phyloP scores from a whole-genome alignment of 2,329 filamentous ascomycete species.

The Didymosphaeria variabile region DNA sequence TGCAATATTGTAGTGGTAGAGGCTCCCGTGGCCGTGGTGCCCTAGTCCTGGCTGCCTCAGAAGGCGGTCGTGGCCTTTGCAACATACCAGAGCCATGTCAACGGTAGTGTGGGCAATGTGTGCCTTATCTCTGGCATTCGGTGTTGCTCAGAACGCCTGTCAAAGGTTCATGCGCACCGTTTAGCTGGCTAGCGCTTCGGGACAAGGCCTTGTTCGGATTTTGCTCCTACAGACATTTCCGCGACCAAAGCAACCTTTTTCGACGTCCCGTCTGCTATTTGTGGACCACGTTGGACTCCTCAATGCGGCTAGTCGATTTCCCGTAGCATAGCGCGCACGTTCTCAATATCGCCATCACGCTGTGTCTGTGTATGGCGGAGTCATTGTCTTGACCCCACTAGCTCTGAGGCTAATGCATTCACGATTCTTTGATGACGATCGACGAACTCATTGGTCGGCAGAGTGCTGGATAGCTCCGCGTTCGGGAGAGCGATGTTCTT shows the following conservation, averaged over 20 bases:
- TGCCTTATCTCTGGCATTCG: slow-evolving; percentile 27
- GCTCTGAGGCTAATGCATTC: slow-evolving; percentile 22
- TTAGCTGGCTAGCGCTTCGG: slow-evolving; percentile 18
- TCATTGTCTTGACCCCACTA: slow-evolving; percentile 11
- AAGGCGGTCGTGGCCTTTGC: slow-evolving; percentile 15
- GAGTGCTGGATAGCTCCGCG: slow-evolving; percentile 4
- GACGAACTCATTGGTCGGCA: background rate
- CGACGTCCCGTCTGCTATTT: background rate
- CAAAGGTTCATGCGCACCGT: slow-evolving; percentile 5
- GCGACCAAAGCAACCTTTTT: background rate
- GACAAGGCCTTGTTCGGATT: slow-evolving; percentile 16
- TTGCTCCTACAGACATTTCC: background rate
- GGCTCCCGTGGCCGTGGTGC: slow-evolving; percentile 13
- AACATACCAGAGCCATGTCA: slow-evolving; percentile 46
- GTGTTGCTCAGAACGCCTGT: slow-evolving; percentile 24
- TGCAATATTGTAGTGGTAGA: background rate
- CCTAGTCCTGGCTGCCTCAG: slow-evolving; percentile 6
- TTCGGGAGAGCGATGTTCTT: slow-evolving; percentile 11
- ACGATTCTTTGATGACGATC: slow-evolving; percentile 8
- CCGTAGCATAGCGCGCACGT: background rate
- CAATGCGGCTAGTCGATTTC: background rate
- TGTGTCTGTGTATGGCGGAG: slow-evolving; percentile 10
- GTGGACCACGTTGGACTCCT: background rate
- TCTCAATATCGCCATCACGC: slow-evolving; percentile 9
- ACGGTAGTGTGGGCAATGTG: slow-evolving; percentile 35